Base-by-base conservation (phyloP, 2,329 filamentous ascomycete species). In the Amauroascus niger region DNA sequence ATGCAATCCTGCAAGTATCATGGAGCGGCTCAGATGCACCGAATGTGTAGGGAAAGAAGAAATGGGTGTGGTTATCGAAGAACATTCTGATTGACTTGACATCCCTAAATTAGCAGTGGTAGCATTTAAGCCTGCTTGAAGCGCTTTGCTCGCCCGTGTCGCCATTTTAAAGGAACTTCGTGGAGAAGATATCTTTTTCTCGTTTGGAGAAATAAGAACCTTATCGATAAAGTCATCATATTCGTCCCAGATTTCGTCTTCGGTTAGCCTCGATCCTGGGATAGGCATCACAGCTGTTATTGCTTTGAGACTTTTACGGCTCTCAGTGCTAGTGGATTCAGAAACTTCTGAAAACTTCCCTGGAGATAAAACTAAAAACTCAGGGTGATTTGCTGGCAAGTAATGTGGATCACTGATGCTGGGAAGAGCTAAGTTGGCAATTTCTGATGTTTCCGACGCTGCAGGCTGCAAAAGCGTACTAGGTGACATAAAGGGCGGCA, bases 201-300 rank as follows among this genome's bases (percentile, higher is more conserved):
- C 41, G 67, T 69, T 47, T 33, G 68, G 69, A 6, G 75, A 71
- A 3, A 76, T 78, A 48, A 80, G 77, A 9, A 82, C 77, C 54
- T 87, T 83, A 50, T 87, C 86, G 52, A 96, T 79, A 11, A 96
- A 73, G 62, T 96, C 91, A 60, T 97, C 84, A 64, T 94, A 96
- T 69, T 95, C 91, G 49, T 90, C 84, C 91, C 91, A 97, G 1
- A 95, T 79, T 64, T 96, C 91, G 62, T 96, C 91, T 59, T 94
- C 87, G 0, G 74, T 81, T 3, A 84, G 76, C 0, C 81, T 83
- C 3, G 82, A 80, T 43, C 74, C 75, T 1, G 80, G 75, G 2
- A 74, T 71, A 0, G 86, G 85, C 20, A 86, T 74, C 1, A 88
- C 71, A 6, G 86, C 83, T 14, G 82, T 86, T 2, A 83, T 80